A percentile compares a stretch with the other conserved stretches of the same genome.
Conservation (phyloP, 2,329 filamentous ascomycete species). For the Raffaelea arxii region DNA sequence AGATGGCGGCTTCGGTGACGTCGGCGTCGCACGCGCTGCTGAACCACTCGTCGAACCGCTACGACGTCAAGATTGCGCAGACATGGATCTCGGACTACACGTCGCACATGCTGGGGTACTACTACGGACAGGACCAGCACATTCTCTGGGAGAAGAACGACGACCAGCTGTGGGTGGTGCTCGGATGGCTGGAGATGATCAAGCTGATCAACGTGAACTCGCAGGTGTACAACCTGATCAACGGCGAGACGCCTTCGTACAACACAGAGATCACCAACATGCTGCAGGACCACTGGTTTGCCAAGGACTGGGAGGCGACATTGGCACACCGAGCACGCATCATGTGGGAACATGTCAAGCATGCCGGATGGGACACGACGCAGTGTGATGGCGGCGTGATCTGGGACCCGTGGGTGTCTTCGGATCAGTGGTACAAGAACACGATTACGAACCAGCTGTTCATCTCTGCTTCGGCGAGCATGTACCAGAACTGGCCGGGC, state of each 20-base stretch:
- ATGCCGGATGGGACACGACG: conserved; percentile 71
- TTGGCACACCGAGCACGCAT: conserved; percentile 75
- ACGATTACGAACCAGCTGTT: background rate
- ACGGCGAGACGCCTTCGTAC: background rate
- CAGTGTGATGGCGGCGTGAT: conserved; percentile 85
- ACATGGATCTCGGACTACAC: background rate
- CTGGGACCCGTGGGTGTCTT: conserved; percentile 42
- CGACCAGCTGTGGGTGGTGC: background rate
- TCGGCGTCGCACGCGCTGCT: background rate
- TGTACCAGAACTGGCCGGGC: background rate
- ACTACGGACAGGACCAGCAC: background rate
- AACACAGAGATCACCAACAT: background rate
- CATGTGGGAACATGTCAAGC: conserved; percentile 72
- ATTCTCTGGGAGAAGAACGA: background rate
- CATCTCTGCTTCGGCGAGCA: background rate
- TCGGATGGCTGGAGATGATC: background rate
- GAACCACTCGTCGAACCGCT: background rate
- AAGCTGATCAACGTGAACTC: background rate
- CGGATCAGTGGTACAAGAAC: background rate
- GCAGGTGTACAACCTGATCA: background rate
- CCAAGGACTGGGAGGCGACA: conserved; percentile 58
- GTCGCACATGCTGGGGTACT: background rate
- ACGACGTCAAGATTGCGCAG: background rate
- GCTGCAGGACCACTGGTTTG: conserved; percentile 51
- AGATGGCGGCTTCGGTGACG: background rate